These are phyloP conservation scores for Nannizzia gypsea DNA, from an alignment of 2,329 filamentous ascomycete species.

Conservation along the genomic window DNA sequence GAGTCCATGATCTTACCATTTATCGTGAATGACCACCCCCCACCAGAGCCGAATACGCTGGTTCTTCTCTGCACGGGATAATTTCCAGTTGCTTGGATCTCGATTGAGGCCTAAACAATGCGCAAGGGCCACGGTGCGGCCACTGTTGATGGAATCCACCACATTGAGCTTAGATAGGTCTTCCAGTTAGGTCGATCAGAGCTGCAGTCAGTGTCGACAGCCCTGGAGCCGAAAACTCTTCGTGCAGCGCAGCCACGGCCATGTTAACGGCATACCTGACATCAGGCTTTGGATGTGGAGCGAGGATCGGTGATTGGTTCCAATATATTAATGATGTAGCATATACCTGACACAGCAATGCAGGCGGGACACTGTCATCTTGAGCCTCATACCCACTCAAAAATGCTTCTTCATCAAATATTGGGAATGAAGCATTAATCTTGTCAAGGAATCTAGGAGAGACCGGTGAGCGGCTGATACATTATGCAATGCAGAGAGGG, in stretches of 20 bases:
- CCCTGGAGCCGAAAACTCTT: constrained; percentile 47
- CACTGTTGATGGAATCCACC: constrained; percentile 45
- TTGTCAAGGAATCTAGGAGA: constrained; percentile 43
- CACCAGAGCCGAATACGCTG: constrained; percentile 45
- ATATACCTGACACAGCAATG: constrained; percentile 46
- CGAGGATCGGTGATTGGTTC: constrained; percentile 38
- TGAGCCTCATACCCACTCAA: constrained; percentile 38
- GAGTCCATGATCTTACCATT: constrained; percentile 32
- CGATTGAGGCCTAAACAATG: constrained; percentile 47
- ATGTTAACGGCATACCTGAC: constrained; percentile 52
- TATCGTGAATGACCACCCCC: constrained; percentile 46
- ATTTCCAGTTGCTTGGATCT: constrained; percentile 43
- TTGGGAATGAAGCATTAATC: constrained; percentile 49
- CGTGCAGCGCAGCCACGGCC: constrained; percentile 48
- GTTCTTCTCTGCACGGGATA: constrained; percentile 40
- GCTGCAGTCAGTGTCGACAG: constrained; percentile 48
- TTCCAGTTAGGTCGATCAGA: constrained; percentile 47
- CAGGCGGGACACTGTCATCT: constrained; percentile 40
- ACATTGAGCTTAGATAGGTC: constrained; percentile 50
- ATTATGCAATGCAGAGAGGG: constrained; percentile 7
- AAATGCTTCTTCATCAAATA: constrained; percentile 47
- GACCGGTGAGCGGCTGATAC: constrained; percentile 13
- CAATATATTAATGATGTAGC: constrained; percentile 49
- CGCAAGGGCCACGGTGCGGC: constrained; percentile 42
- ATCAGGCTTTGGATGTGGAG: constrained; percentile 43